Conservation (phyloP, 805 yeast species). For the Metschnikowia kunwiensis region DNA sequence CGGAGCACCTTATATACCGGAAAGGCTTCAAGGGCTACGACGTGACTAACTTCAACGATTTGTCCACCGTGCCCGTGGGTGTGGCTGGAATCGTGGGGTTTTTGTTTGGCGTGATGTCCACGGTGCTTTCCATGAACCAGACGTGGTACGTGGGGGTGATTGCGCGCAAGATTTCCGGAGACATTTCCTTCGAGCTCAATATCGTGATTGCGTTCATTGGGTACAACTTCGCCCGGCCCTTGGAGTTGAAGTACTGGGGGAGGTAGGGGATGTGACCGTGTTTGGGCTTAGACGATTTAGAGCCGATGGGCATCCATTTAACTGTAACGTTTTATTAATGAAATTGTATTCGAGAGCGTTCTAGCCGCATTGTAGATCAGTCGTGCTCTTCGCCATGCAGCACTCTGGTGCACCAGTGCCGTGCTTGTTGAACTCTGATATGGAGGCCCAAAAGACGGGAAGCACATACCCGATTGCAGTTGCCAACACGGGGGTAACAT, state of each 20-base stretch:
- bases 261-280: too few relatives aligned
- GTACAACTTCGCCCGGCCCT: slow-evolving; percentile 27
- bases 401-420: too few relatives aligned
- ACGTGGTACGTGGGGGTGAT: slow-evolving; percentile 35
- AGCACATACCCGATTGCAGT: too few relatives aligned
- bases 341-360: too few relatives aligned
- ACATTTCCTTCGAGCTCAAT: slow-evolving; percentile 31
- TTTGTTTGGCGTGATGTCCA: slow-evolving; percentile 30
- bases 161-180: slow-evolving; percentile 27
- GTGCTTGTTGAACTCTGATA: too few relatives aligned
- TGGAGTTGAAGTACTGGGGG: slow-evolving; percentile 27
- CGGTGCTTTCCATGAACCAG: slow-evolving; percentile 33
- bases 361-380: too few relatives aligned
- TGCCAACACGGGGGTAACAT: too few relatives aligned
- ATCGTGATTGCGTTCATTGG: slow-evolving; percentile 28
- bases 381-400: too few relatives aligned
- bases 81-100: slow-evolving; percentile 31
- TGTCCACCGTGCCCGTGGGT: slow-evolving; percentile 27
- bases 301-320: too few relatives aligned
- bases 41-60: slow-evolving; percentile 24
- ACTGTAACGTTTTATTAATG: too few relatives aligned
- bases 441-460: too few relatives aligned
- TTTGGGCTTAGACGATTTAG: too few relatives aligned
- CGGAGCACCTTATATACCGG: slow-evolving; percentile 31
- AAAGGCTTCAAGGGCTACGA: slow-evolving; percentile 27